phyloP scores from a whole-genome alignment of 2,329 filamentous ascomycete species.

The Fusarium aywerte region DNA sequence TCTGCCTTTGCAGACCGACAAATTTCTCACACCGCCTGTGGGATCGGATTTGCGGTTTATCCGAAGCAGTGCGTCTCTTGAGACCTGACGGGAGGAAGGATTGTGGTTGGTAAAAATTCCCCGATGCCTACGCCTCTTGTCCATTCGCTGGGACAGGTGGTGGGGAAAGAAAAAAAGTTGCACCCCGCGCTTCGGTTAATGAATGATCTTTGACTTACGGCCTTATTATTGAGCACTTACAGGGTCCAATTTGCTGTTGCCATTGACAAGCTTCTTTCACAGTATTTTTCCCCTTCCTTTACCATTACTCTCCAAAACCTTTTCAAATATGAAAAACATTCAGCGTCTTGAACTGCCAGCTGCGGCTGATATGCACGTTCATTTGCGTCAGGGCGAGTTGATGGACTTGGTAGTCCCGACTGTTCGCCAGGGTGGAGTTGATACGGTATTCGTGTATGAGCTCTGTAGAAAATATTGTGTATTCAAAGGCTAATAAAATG shows the following conservation, averaged over 20 bases:
- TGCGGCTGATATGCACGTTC: slow-evolving; percentile 76
- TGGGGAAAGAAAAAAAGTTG: slow-evolving; percentile 31
- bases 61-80: slow-evolving; percentile 9
- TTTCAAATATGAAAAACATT: slow-evolving; percentile 37
- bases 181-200: slow-evolving; percentile 19
- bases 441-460: slow-evolving; percentile 66
- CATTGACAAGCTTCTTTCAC: not conserved
- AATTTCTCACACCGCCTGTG: slow-evolving; percentile 56
- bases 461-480: slow-evolving; percentile 24
- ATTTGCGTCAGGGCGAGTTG: slow-evolving; percentile 74
- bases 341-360: slow-evolving; percentile 66
- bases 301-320: not conserved
- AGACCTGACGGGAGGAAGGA: too few species aligned
- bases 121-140: slow-evolving; percentile 3
- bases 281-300: not conserved
- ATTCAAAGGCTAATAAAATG: slow-evolving; percentile 33
- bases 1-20: slow-evolving; percentile 56
- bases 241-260: not conserved
- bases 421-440: slow-evolving; percentile 70
- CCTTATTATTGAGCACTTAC: slow-evolving; percentile 3
- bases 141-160: slow-evolving; percentile 8
- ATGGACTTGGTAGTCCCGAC: slow-evolving; percentile 66
- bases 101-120: slow-evolving; percentile 25
- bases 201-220: slow-evolving; percentile 2
- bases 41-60: slow-evolving; percentile 40